phyloP scores from a whole-genome alignment of 164 flowering plant genomes.

The Dillenia turbinata region DNA sequence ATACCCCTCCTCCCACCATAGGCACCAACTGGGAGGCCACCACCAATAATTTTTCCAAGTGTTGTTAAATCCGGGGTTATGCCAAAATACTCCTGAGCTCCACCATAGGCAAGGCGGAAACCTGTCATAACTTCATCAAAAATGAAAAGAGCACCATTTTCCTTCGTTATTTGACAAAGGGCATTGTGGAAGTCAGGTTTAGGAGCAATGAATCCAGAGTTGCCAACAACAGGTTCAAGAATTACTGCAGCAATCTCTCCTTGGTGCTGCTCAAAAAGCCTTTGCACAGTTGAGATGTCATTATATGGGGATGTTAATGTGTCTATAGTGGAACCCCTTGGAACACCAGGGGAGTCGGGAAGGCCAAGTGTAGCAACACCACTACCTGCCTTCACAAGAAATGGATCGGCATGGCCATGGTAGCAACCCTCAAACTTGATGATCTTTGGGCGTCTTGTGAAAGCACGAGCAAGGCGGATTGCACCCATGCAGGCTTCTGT shows the following conservation, averaged over 20 bases:
- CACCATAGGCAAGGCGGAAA: slow-evolving; percentile 85
- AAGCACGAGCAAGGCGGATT: slow-evolving; percentile 88
- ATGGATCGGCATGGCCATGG: slow-evolving; percentile 98
- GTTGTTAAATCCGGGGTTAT: slow-evolving; percentile 86
- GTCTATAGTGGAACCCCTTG: slow-evolving; percentile 63
- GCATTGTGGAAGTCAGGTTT: slow-evolving; percentile 60
- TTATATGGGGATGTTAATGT: slow-evolving; percentile 82
- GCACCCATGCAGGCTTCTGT: slow-evolving; percentile 99
- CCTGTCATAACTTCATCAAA: slow-evolving; percentile 99
- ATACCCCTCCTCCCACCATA: slow-evolving; percentile 95
- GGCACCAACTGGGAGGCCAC: slow-evolving; percentile 97
- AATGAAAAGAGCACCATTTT: slow-evolving; percentile 67
- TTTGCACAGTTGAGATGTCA: slow-evolving; percentile 57
- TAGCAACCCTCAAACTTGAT: slow-evolving; percentile 97
- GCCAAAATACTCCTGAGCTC: slow-evolving; percentile 88
- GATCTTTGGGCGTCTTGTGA: slow-evolving; percentile 55
- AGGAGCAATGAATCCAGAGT: slow-evolving; percentile 80
- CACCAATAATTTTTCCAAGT: slow-evolving; percentile 93
- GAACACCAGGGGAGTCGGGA: slow-evolving; percentile 98
- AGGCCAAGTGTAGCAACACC: slow-evolving; percentile 97
- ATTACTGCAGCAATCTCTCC: slow-evolving; percentile 83
- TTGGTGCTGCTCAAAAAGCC: slow-evolving; percentile 55
- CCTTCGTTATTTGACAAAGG: slow-evolving; percentile 57
- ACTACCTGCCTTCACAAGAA: slow-evolving; percentile 96
- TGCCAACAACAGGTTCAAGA: slow-evolving; percentile 95